Percentiles rank a stretch among this genome's conserved stretches.
phyloP scores from a whole-genome alignment of 2,329 filamentous ascomycete species.

The Xylariaceae sp. region DNA sequence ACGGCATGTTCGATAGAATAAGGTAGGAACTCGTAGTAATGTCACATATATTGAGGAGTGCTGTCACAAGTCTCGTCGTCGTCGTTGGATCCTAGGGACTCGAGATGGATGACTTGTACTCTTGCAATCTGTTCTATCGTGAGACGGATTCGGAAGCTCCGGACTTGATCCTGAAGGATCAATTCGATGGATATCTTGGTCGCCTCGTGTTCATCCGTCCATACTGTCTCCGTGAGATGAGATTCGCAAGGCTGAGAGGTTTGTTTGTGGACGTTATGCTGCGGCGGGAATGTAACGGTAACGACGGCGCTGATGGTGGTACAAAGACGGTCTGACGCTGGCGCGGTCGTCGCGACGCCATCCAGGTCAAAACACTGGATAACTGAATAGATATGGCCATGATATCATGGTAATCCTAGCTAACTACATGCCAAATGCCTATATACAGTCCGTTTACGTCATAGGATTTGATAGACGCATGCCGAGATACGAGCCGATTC shows the following conservation, averaged over 20 bases:
- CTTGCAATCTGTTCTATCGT: neutral
- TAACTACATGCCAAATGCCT: too few relatives aligned
- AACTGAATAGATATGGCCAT: too few relatives aligned
- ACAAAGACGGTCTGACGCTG: neutral
- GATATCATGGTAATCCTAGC: too few relatives aligned
- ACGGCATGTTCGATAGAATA: conserved; percentile 39
- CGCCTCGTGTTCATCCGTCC: conserved; percentile 7
- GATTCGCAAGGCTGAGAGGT: neutral
- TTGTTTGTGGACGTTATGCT: neutral
- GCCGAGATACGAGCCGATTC: too few relatives aligned
- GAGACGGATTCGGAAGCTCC: conserved; percentile 8
- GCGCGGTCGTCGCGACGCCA: too few relatives aligned
- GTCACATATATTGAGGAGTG: neutral
- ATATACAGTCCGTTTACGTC: too few relatives aligned
- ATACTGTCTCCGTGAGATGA: conserved; percentile 2
- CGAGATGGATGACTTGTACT: neutral
- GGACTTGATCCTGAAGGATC: conserved; percentile 5
- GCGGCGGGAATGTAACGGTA: neutral
- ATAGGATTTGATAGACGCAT: too few relatives aligned
- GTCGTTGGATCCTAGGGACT: neutral
- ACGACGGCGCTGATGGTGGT: neutral
- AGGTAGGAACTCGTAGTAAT: neutral
- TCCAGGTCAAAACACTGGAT: too few relatives aligned
- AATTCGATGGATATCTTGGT: conserved; percentile 2
- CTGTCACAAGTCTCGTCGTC: neutral